Percentiles rank a stretch among this genome's conserved stretches.
Evolutionary conservation across 352 stramenopile genomes (phyloP).

Genomic region (Phytophthora constricta): DNA sequence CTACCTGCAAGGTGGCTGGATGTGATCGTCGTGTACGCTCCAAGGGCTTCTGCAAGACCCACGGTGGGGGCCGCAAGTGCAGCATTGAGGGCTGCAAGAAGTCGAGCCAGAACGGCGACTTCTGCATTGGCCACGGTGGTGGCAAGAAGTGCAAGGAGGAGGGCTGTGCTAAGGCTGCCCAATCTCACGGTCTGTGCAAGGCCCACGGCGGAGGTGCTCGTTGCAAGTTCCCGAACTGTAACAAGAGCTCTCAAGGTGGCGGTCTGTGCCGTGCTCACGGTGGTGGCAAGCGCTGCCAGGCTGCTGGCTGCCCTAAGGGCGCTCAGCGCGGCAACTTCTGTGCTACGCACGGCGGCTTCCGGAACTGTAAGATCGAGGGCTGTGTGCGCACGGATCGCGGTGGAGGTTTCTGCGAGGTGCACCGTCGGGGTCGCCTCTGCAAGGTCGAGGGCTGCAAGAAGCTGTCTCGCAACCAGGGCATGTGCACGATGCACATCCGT

Average conservation of each 20-base stretch:
- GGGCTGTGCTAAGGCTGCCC: conserved; percentile 81
- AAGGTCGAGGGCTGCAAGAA: conserved; percentile 91
- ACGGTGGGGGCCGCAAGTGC: conserved; percentile 83
- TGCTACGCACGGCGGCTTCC: conserved; percentile 83
- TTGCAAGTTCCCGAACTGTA: conserved; percentile 86
- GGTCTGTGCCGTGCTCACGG: conserved; percentile 80
- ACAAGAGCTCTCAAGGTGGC: conserved; percentile 83
- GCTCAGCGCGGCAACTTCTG: conserved; percentile 88
- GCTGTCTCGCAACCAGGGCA: conserved; percentile 85
- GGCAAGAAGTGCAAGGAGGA: conserved; percentile 90
- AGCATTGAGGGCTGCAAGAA: conserved; percentile 89
- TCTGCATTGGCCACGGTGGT: conserved; percentile 87
- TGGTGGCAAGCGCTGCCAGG: conserved; percentile 83
- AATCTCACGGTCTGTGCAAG: conserved; percentile 88
- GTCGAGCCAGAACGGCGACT: conserved; percentile 87
- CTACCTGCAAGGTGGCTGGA: conserved; percentile 63
- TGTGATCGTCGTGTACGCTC: conserved; percentile 75
- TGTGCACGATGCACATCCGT: conserved; percentile 91
- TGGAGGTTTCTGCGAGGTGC: conserved; percentile 86
- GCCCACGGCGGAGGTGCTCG: conserved; percentile 82
- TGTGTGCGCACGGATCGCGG: conserved; percentile 85
- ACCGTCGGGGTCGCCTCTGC: conserved; percentile 80
- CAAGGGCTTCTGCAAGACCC: conserved; percentile 89
- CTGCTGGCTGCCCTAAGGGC: conserved; percentile 75
- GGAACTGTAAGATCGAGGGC: conserved; percentile 87